Evolutionary conservation across 2,329 filamentous ascomycete genomes (phyloP), one percentile per base, ranked within the genome.

Genomic region (Trichoderma hamatum): DNA sequence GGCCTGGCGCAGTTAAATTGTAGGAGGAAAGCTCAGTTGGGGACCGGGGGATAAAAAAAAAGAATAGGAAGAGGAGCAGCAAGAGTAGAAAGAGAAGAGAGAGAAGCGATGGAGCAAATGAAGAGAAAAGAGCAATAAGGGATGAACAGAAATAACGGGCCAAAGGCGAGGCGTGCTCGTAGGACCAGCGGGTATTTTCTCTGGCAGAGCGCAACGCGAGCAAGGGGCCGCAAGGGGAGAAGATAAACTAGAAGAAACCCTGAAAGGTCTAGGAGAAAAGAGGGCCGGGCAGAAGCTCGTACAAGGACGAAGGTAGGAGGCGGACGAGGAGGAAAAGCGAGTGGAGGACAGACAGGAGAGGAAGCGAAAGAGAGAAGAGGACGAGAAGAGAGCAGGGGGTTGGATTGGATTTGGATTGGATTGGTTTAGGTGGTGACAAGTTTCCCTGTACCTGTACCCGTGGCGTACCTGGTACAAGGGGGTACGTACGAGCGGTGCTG

Each of bases 341-440:
- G 74, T 73, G 73, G 73, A 76, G 75, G 74, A 73, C 59, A 75
- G 72, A 74, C n/a, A 72, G 72, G 73, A 76, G 74, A 75, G 74
- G 72, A 76, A 77, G 74, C 73, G 73, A 75, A 73, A 76, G 75
- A 78, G 75, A 76, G 76, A 73, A 70, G 74, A 72, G 21, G 46
- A 43, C 43, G 72, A 76, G 72, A 70, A 75, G 73, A 73, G 68
- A 24, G 54, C 68, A 70, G 68, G 67, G 64, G 63, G 68, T 61
- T 51, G 49, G 46, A 21, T 67, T 66, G 59, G 68, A 46, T 56
- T 30, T 21, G 56, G 56, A 56, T 54, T 69, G 68, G 43, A 49
- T 30, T 21, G 56, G 51, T 62, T 54, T 69, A 54, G 59, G 51
- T 54, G 26, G 51, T 54, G 51, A 24, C 21, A 13, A 28, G 51